These are phyloP conservation scores for Penicillium diatomitis DNA, from an alignment of 495 filamentous ascomycete genomes.

Conservation along the genomic window DNA sequence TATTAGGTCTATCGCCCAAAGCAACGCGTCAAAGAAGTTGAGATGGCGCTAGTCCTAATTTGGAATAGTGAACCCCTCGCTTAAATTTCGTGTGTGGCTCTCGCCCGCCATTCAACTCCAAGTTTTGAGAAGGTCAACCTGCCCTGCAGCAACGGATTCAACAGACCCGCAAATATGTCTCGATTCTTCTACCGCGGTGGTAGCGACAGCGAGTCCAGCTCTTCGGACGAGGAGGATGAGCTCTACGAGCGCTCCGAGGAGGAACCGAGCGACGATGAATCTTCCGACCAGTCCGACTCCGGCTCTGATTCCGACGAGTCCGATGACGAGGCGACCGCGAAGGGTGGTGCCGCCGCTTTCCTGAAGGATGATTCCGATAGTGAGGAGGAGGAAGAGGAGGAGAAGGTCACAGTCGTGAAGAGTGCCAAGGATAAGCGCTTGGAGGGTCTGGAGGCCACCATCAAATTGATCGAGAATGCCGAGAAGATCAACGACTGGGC, in stretches of 20 bases:
- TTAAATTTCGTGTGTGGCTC: constrained; percentile 47
- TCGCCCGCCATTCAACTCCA: constrained; percentile 27
- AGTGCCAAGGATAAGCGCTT: constrained; percentile 95
- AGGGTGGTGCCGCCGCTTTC: constrained; percentile 67
- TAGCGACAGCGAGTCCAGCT: constrained; percentile 68
- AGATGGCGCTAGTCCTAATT: constrained; percentile 21
- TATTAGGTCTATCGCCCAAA: background rate
- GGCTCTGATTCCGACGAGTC: constrained; percentile 1
- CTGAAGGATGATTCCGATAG: constrained; percentile 67
- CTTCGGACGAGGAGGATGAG: constrained; percentile 84
- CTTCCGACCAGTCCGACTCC: constrained; percentile 46
- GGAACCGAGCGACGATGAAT: constrained; percentile 68
- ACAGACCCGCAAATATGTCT: constrained; percentile 46
- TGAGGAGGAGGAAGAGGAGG: constrained; percentile 78
- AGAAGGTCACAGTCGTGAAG: constrained; percentile 74
- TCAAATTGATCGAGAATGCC: constrained; percentile 87
- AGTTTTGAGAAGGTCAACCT: constrained; percentile 25
- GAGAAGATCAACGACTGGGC: constrained; percentile 97
- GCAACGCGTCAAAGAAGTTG: background rate
- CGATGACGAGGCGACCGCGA: constrained; percentile 53
- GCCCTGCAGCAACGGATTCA: constrained; percentile 17
- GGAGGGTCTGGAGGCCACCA: constrained; percentile 84
- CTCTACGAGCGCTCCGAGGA: constrained; percentile 70
- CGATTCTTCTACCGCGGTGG: constrained; percentile 93
- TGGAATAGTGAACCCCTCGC: constrained; percentile 39